phyloP scores from a whole-genome alignment of 2,329 filamentous ascomycete genomes.

The Beauveria asiatica region DNA sequence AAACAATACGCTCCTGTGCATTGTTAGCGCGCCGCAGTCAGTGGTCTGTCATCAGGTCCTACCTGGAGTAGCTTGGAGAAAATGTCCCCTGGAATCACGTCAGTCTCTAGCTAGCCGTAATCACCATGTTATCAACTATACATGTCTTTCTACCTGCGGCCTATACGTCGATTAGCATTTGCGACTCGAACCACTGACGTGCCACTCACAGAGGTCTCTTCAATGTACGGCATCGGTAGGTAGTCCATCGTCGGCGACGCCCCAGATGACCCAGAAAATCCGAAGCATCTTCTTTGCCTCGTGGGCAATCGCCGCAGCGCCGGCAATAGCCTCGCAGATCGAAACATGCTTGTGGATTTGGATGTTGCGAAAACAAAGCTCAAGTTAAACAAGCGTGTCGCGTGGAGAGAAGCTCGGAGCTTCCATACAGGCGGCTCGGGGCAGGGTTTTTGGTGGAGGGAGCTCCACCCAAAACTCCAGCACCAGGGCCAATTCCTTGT shows the following conservation, averaged over 20 bases:
- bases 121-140: conserved; percentile 32
- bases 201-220: conserved; percentile 32
- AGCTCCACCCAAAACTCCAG: background rate
- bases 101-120: background rate
- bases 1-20: conserved; percentile 78
- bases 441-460: background rate
- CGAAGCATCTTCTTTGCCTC: conserved; percentile 33
- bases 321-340: conserved; percentile 22
- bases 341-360: conserved; percentile 19
- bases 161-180: conserved; percentile 35
- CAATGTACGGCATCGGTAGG: conserved; percentile 52
- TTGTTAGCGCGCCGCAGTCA: conserved; percentile 6
- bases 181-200: background rate
- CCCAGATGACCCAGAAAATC: conserved; percentile 28
- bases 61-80: conserved; percentile 74
- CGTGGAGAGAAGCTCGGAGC: background rate
- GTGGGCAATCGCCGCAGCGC: conserved; percentile 27
- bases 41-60: conserved; percentile 11
- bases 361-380: background rate
- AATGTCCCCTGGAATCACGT: conserved; percentile 56
- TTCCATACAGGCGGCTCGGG: background rate
- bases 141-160: conserved; percentile 70
- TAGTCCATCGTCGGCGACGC: conserved; percentile 25
- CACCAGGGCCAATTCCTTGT: background rate
- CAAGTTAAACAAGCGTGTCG: conserved; percentile 1